Evolutionary conservation across 2,329 filamentous ascomycete genomes (phyloP).

Genomic region (Calycina marina): DNA sequence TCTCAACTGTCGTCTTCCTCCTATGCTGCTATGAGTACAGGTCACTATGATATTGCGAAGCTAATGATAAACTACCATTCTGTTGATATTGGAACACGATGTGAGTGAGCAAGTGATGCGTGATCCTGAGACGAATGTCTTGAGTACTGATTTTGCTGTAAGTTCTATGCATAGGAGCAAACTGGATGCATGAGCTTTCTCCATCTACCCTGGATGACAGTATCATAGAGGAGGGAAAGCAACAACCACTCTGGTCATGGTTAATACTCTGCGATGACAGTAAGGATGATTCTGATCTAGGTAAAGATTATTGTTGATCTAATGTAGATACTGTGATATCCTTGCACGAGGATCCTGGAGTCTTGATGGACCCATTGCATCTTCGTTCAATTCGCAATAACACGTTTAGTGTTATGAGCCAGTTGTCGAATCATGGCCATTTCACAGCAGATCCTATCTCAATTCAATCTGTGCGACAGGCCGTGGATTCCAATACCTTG

Average conservation of each 20-base stretch:
- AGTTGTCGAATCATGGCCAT: constrained; percentile 39
- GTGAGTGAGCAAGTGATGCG: constrained; percentile 27
- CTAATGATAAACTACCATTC: constrained; percentile 66
- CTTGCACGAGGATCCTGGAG: constrained; percentile 43
- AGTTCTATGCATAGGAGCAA: constrained; percentile 60
- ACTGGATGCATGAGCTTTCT: constrained; percentile 37
- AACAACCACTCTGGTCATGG: constrained; percentile 54
- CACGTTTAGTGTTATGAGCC: constrained; percentile 43
- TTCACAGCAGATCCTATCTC: constrained; percentile 15
- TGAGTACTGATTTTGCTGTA: constrained; percentile 14
- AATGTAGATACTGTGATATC: constrained; percentile 49
- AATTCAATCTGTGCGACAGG: constrained; percentile 19
- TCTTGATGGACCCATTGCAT: constrained; percentile 19
- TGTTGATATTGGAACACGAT: constrained; percentile 51
- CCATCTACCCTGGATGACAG: constrained; percentile 20
- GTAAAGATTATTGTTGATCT: constrained; percentile 2
- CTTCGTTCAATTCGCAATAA: constrained; percentile 33
- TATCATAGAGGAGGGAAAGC: constrained; percentile 21
- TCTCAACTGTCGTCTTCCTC: background rate
- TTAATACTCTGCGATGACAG: constrained; percentile 51
- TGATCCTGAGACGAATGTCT: no score
- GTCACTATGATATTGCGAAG: constrained; percentile 39
- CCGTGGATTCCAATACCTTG: constrained; percentile 18
- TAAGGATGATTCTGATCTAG: constrained; percentile 19
- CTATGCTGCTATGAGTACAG: constrained; percentile 8